phyloP scores from a whole-genome alignment of 2,329 filamentous ascomycete genomes.

The Aplosporella prunicola region DNA sequence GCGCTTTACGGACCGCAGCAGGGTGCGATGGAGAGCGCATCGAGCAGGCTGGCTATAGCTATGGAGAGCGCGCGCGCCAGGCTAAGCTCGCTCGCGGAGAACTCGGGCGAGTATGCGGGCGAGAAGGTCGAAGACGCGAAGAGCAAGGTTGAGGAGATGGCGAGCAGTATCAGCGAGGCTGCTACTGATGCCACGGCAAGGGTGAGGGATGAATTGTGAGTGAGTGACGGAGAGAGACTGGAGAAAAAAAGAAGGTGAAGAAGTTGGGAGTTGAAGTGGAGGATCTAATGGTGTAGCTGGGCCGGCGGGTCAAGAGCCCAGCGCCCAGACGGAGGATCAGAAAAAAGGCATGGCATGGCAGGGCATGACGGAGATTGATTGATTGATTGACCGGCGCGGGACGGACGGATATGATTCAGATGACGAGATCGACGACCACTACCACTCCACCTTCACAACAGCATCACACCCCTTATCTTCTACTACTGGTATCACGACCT shows the following conservation, averaged over 20 bases:
- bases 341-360: too few relatives aligned
- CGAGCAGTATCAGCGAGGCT: conserved; percentile 33
- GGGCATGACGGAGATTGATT: too few relatives aligned
- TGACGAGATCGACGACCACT: too few relatives aligned
- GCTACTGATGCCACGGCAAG: conserved; percentile 32
- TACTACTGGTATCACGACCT: too few relatives aligned
- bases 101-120: conserved; percentile 20
- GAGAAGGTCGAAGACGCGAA: conserved; percentile 26
- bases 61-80: conserved; percentile 36
- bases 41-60: conserved; percentile 31
- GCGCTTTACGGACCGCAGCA: conserved; percentile 40
- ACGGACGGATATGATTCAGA: too few relatives aligned
- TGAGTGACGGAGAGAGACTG: background rate
- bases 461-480: too few relatives aligned
- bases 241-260: background rate
- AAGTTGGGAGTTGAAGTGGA: too few relatives aligned
- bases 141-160: conserved; percentile 37
- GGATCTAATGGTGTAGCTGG: too few relatives aligned
- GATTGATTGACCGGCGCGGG: too few relatives aligned
- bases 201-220: conserved; percentile 45
- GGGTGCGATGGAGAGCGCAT: conserved; percentile 37
- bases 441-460: too few relatives aligned
- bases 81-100: conserved; percentile 31
- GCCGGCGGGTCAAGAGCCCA: too few relatives aligned
- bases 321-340: too few relatives aligned